Evolutionary conservation across 1,139 yeast species (phyloP).

Genomic region (Magnusiomyces tetraspermus): DNA sequence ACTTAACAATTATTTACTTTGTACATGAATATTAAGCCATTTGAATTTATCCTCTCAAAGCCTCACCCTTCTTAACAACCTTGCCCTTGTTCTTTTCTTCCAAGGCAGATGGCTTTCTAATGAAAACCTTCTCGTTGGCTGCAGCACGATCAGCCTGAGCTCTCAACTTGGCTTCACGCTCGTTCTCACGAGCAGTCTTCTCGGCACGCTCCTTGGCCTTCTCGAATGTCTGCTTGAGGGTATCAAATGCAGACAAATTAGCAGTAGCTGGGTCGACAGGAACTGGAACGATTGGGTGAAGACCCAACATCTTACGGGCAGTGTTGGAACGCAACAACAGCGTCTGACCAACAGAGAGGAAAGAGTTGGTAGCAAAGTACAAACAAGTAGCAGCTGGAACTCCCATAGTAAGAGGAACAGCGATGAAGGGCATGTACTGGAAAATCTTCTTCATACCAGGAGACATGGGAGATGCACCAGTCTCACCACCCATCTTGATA

Average conservation of each 20-base stretch:
- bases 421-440: conserved; percentile 65
- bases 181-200: conserved; percentile 30
- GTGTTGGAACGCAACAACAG: conserved; percentile 47
- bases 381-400: conserved; percentile 78
- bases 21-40: neutral
- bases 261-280: conserved; percentile 34
- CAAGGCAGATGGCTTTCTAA: conserved; percentile 10
- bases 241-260: conserved; percentile 38
- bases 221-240: conserved; percentile 54
- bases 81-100: conserved; percentile 15
- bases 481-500: conserved; percentile 81
- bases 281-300: conserved; percentile 54
- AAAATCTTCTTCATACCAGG: conserved; percentile 66
- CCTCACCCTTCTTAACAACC: conserved; percentile 18
- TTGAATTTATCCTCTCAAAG: conserved; percentile 13
- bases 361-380: conserved; percentile 75
- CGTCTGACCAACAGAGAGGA: conserved; percentile 66
- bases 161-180: conserved; percentile 25
- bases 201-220: conserved; percentile 47
- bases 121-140: conserved; percentile 14
- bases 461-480: conserved; percentile 66
- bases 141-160: conserved; percentile 20
- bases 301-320: conserved; percentile 50
- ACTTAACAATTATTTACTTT: neutral
- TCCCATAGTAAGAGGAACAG: conserved; percentile 78